Conservation (phyloP, 768 basidiomycete species). For the Mycena leptocephala region DNA sequence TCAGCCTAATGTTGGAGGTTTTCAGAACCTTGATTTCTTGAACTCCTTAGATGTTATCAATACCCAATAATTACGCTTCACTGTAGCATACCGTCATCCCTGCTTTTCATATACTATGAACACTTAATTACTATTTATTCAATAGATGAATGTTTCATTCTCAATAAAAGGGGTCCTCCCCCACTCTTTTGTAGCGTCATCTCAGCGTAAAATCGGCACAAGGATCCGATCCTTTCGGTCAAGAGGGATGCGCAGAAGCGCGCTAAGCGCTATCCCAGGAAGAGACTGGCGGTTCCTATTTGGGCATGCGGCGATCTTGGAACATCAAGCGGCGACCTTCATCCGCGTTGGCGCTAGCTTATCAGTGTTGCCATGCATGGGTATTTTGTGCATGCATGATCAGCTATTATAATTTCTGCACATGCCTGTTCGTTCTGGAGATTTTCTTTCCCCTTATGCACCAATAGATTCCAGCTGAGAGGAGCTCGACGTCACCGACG, state of each 20-base stretch:
- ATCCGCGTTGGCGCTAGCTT: neutral
- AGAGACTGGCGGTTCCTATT: conserved; percentile 14
- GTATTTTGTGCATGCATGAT: neutral
- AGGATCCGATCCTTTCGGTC: neutral
- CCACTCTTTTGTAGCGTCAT: neutral
- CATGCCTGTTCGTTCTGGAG: neutral
- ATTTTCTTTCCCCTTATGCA: conserved; percentile 7
- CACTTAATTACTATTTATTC: conserved; percentile 1
- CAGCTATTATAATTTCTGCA: neutral
- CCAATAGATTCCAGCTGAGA: neutral
- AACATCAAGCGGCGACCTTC: too few species aligned
- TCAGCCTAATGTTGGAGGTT: too few species aligned
- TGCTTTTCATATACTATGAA: neutral
- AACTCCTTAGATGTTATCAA: conserved; percentile 5
- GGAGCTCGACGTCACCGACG: neutral
- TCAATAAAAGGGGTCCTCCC: too few species aligned
- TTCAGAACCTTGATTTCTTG: neutral
- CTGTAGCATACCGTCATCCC: conserved; percentile 22
- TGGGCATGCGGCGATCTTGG: conserved; percentile 20
- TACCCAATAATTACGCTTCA: too few species aligned
- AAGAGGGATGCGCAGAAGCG: conserved; percentile 4
- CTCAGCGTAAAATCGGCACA: neutral
- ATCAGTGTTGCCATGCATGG: conserved; percentile 4
- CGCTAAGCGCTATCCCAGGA: neutral
- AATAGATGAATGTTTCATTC: too few species aligned